Percentiles rank a stretch among this genome's conserved stretches.
These are phyloP conservation scores for Cyclotella atomus DNA, from an alignment of 108 stramenopile species.

Conservation along the genomic window DNA sequence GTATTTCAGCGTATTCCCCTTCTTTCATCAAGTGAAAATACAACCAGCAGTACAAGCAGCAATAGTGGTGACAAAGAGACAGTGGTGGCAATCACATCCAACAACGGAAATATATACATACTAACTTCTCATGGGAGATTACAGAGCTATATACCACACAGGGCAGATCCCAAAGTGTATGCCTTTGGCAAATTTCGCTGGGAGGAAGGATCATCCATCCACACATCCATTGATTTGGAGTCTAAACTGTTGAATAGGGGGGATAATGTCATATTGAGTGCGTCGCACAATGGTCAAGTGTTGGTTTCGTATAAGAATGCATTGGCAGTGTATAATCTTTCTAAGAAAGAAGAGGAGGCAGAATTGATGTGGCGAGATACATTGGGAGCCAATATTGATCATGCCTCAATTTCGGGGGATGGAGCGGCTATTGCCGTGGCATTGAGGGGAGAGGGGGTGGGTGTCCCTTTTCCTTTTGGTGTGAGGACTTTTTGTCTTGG, in stretches of 20 bases:
- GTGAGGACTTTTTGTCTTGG: constrained; percentile 70
- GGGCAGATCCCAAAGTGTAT: constrained; percentile 33
- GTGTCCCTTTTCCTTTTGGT: constrained; percentile 60
- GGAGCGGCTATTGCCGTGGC: constrained; percentile 72
- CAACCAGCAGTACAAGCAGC: constrained; percentile 8
- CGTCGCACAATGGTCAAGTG: background rate
- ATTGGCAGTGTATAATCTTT: background rate
- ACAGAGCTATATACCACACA: constrained; percentile 40
- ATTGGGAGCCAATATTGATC: constrained; percentile 47
- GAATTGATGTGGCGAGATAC: constrained; percentile 78
- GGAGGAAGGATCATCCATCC: constrained; percentile 30
- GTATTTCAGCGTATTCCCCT: constrained; percentile 57
- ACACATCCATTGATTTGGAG: constrained; percentile 39
- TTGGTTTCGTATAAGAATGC: background rate
- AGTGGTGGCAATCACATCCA: constrained; percentile 27
- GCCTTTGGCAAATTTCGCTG: constrained; percentile 50
- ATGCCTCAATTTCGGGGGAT: constrained; percentile 75
- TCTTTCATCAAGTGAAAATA: constrained; percentile 13
- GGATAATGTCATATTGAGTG: background rate
- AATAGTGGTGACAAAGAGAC: too few relatives aligned
- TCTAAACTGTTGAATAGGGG: background rate
- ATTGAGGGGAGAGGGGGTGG: constrained; percentile 54
- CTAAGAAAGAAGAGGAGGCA: constrained; percentile 21
- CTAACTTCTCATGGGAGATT: constrained; percentile 38
- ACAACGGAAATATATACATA: constrained; percentile 41